These are phyloP conservation scores for Neopestalotiopsis rosae DNA, from an alignment of 2,329 filamentous ascomycete species.

Conservation along the genomic window DNA sequence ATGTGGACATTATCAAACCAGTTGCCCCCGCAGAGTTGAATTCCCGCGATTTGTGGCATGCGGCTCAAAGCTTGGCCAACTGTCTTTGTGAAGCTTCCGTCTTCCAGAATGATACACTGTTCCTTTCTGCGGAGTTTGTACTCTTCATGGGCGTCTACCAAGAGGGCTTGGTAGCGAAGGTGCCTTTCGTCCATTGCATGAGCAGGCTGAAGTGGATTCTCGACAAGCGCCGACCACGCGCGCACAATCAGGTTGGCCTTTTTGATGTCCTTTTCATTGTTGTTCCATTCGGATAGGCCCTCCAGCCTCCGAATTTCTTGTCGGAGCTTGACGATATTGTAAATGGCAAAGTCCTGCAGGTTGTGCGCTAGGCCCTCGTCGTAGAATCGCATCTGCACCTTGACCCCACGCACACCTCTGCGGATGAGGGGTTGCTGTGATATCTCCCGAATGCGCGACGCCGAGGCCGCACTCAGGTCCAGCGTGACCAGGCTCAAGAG, in stretches of 20 bases:
- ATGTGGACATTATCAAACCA: slow-evolving; percentile 7
- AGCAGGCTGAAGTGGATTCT: not conserved
- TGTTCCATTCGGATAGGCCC: not conserved
- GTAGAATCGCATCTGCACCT: not conserved
- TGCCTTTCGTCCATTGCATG: not conserved
- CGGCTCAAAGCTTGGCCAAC: not conserved
- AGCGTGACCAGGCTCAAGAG: slow-evolving; percentile 22
- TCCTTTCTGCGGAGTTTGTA: not conserved
- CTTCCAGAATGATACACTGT: not conserved
- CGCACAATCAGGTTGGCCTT: slow-evolving; percentile 6
- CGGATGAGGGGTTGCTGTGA: slow-evolving; percentile 25
- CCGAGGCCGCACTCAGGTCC: slow-evolving; percentile 18
- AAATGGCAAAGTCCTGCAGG: not conserved
- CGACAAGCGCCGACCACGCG: not conserved
- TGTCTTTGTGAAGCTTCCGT: not conserved
- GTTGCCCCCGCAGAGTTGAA: slow-evolving; percentile 5
- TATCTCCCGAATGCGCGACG: slow-evolving; percentile 23
- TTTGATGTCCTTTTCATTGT: slow-evolving; percentile 8
- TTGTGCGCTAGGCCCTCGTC: not conserved
- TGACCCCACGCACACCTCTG: slow-evolving; percentile 21
- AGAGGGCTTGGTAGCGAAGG: not conserved
- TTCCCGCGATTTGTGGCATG: not conserved
- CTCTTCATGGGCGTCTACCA: slow-evolving; percentile 2
- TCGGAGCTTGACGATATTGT: slow-evolving; percentile 8
- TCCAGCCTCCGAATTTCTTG: not conserved